Conservation (phyloP, 768 basidiomycete genomes). For the Gymnopilus dilepis region DNA sequence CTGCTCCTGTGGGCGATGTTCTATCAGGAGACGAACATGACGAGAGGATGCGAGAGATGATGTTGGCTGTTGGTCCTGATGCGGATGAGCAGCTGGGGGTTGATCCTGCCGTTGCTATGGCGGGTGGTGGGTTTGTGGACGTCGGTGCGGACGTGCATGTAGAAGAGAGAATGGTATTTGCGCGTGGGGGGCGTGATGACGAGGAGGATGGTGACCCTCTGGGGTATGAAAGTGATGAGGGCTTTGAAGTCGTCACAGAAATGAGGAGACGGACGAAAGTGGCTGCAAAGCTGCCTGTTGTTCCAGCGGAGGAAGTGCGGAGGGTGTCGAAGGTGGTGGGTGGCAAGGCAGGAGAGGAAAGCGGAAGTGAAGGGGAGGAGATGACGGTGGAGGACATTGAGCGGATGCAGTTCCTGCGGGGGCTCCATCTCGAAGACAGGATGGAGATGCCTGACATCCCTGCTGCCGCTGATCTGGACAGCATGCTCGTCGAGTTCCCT, state of each 20-base stretch:
- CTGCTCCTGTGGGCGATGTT: not conserved
- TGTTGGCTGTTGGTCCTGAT: conserved; percentile 1
- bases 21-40: not conserved
- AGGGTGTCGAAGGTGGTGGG: not conserved
- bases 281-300: not conserved
- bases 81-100: conserved; percentile 3
- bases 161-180: conserved; percentile 5
- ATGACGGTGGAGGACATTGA: conserved; percentile 16
- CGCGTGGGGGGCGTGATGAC: not conserved
- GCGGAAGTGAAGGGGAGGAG: conserved; percentile 2
- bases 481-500: conserved; percentile 13
- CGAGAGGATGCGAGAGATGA: conserved; percentile 6
- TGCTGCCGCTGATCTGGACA: not conserved
- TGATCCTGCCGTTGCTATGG: not conserved
- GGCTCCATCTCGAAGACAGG: conserved; percentile 15
- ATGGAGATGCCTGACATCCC: conserved; percentile 11
- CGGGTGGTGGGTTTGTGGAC: not conserved
- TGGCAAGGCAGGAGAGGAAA: not conserved
- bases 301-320: not conserved
- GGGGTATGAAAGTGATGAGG: not conserved
- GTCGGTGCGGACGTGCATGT: not conserved
- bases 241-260: not conserved
- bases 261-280: not conserved
- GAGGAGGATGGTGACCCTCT: not conserved
- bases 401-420: conserved; percentile 15